phyloP scores from a whole-genome alignment of 495 filamentous ascomycete genomes.

The Neurospora pannonica region DNA sequence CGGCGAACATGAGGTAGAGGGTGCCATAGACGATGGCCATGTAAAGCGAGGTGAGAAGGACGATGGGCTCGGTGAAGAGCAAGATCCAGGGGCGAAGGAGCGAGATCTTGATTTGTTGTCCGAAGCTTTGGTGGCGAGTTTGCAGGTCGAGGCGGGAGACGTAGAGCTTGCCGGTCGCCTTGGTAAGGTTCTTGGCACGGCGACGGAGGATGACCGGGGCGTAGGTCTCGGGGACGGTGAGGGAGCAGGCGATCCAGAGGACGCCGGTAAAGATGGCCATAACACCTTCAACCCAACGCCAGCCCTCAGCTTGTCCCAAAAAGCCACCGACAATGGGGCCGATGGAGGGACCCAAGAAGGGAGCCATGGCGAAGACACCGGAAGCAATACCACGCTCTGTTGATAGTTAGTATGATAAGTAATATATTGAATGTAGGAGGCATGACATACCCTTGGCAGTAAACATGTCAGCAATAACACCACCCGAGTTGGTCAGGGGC shows the following conservation, averaged over 20 bases:
- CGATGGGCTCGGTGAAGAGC: conserved; percentile 74
- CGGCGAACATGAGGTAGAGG: conserved; percentile 83
- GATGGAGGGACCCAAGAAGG: conserved; percentile 61
- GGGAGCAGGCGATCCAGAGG: conserved; percentile 49
- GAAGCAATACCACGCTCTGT: conserved; percentile 54
- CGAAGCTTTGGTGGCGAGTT: conserved; percentile 38
- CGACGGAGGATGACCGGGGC: conserved; percentile 55
- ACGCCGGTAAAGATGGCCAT: conserved; percentile 62
- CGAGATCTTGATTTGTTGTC: conserved; percentile 37
- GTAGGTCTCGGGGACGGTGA: conserved; percentile 84
- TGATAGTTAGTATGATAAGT: neutral
- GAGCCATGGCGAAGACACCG: conserved; percentile 55
- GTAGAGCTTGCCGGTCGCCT: conserved; percentile 58
- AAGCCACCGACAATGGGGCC: conserved; percentile 52
- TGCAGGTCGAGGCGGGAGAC: conserved; percentile 46
- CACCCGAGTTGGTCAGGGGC: conserved; percentile 62
- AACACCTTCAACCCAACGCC: conserved; percentile 58
- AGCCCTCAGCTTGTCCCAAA: conserved; percentile 41
- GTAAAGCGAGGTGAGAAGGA: conserved; percentile 65
- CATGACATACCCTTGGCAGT: conserved; percentile 25
- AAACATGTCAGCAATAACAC: conserved; percentile 72
- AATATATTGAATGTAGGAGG: no score
- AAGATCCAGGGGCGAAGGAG: conserved; percentile 66
- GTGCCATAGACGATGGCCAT: conserved; percentile 74
- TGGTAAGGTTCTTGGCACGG: conserved; percentile 57